Percentiles rank a stretch among this genome's conserved stretches.
These are phyloP conservation scores for Hippophae rhamnoides DNA, from an alignment of 306 rosid species.

Conservation along the genomic window DNA sequence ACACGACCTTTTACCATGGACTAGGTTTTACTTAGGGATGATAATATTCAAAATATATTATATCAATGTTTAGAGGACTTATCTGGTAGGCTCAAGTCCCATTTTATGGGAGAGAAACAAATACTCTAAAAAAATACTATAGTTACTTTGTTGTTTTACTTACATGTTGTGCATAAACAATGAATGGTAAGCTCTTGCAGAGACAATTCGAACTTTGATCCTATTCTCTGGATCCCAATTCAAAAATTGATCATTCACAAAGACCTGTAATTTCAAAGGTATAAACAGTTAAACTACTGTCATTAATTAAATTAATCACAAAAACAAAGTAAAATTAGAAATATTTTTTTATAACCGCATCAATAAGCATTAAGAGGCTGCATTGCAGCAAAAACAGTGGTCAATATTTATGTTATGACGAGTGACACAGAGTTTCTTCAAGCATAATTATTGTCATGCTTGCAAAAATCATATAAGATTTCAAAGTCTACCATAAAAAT, in stretches of 20 bases:
- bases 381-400: too few relatives aligned
- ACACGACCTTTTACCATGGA: not conserved
- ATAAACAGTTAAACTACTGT: not conserved
- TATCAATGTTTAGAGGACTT: slow-evolving; percentile 24
- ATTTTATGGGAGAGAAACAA: slow-evolving; percentile 4
- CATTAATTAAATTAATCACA: too few relatives aligned
- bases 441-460: too few relatives aligned
- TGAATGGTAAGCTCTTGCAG: slow-evolving; percentile 96
- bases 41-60: slow-evolving; percentile 7
- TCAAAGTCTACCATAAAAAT: too few relatives aligned
- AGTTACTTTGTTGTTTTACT: slow-evolving; percentile 28
- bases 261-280: slow-evolving; percentile 44
- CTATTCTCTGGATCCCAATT: slow-evolving; percentile 80
- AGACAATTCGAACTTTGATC: slow-evolving; percentile 78
- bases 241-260: slow-evolving; percentile 80
- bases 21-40: slow-evolving; percentile 11
- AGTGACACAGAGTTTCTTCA: too few relatives aligned
- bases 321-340: too few relatives aligned
- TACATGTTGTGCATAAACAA: slow-evolving; percentile 98
- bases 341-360: too few relatives aligned
- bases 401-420: too few relatives aligned
- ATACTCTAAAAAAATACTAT: not conserved
- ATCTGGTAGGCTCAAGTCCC: slow-evolving; percentile 26
- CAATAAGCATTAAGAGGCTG: too few relatives aligned
- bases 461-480: too few relatives aligned